phyloP scores from a whole-genome alignment of 164 flowering plant genomes.

The Magnolia sinica region DNA sequence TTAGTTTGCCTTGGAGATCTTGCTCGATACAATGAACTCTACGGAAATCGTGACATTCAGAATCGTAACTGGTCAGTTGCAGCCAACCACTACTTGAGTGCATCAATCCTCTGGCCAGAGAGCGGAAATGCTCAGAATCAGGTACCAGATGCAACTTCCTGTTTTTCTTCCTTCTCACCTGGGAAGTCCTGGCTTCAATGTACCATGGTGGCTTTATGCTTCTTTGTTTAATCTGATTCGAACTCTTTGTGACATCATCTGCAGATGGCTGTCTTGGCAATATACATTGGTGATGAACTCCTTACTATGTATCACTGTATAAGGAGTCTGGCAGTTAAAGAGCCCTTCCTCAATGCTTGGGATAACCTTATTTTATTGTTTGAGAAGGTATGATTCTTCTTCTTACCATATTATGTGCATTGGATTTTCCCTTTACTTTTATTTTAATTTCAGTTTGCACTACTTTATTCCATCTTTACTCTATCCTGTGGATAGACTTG shows the following conservation, averaged over 20 bases:
- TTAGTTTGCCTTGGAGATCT: slow-evolving; percentile 81
- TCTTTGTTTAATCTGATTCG: slow-evolving; percentile 3
- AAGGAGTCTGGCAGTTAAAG: slow-evolving; percentile 76
- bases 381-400: slow-evolving; percentile 51
- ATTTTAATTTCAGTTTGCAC: not conserved
- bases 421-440: not conserved
- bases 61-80: slow-evolving; percentile 64
- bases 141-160: slow-evolving; percentile 29
- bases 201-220: not conserved
- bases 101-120: slow-evolving; percentile 65
- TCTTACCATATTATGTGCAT: not conserved
- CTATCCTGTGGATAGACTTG: not conserved
- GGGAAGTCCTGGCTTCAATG: not conserved
- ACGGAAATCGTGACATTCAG: slow-evolving; percentile 33
- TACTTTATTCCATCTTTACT: not conserved
- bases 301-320: slow-evolving; percentile 77
- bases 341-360: slow-evolving; percentile 87
- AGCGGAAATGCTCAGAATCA: slow-evolving; percentile 94
- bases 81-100: slow-evolving; percentile 59
- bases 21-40: slow-evolving; percentile 69
- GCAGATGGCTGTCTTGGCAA: slow-evolving; percentile 84
- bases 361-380: slow-evolving; percentile 66
- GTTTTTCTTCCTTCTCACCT: not conserved
- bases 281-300: slow-evolving; percentile 70
- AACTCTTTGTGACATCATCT: slow-evolving; percentile 13